Conservation (phyloP, 108 stramenopile genomes). For the Chaetoceros muelleri region DNA sequence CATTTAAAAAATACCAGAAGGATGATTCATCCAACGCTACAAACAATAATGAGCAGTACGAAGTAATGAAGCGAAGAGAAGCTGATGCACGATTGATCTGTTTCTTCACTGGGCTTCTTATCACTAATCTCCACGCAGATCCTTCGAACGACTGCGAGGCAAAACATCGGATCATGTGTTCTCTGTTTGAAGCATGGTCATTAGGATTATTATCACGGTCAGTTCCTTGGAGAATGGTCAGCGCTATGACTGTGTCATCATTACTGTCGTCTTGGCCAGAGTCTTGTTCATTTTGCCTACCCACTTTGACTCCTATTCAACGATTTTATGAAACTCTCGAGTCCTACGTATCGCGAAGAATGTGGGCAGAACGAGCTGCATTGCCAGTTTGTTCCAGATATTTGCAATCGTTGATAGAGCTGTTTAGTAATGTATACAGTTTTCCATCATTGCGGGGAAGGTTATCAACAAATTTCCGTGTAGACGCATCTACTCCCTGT, state of each 20-base stretch:
- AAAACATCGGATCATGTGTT: conserved; percentile 13
- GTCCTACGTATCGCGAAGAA: conserved; percentile 43
- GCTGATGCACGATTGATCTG: conserved; percentile 68
- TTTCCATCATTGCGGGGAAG: conserved; percentile 1
- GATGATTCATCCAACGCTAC: neutral
- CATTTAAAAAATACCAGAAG: conserved; percentile 3
- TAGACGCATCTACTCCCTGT: conserved; percentile 60
- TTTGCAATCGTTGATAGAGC: conserved; percentile 67
- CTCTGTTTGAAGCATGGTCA: conserved; percentile 72
- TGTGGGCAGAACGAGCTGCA: conserved; percentile 82
- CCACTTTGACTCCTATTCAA: conserved; percentile 29
- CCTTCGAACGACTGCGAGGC: conserved; percentile 24
- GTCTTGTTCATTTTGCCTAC: conserved; percentile 27
- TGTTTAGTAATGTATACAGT: conserved; percentile 44
- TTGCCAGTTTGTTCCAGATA: conserved; percentile 76
- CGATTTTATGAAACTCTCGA: conserved; percentile 46
- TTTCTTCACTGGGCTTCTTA: conserved; percentile 56
- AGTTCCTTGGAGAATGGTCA: conserved; percentile 75
- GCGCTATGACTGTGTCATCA: conserved; percentile 52
- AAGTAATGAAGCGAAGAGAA: conserved; percentile 3
- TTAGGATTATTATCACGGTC: conserved; percentile 71
- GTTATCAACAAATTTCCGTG: conserved; percentile 4
- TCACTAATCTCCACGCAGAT: conserved; percentile 34
- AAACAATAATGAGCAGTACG: neutral
- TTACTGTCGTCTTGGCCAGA: conserved; percentile 47